Conservation (phyloP, 2,329 filamentous ascomycete genomes). For the Apiospora pterosperma region DNA sequence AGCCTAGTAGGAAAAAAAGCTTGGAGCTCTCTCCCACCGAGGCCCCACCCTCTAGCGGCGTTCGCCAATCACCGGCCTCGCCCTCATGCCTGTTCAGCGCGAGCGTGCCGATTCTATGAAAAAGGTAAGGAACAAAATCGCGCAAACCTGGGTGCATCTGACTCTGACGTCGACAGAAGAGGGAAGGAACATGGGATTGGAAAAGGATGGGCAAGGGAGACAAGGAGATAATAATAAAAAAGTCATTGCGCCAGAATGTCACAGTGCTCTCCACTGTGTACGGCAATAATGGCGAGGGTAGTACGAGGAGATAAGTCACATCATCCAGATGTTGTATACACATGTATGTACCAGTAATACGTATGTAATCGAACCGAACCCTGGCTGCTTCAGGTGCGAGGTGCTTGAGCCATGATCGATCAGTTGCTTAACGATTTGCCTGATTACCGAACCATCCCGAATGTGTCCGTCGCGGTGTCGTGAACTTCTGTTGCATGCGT, state of each 20-base stretch:
- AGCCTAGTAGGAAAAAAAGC: slow-evolving; percentile 2
- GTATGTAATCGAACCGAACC: not conserved
- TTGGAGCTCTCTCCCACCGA: slow-evolving; percentile 6
- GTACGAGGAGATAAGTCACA: not conserved
- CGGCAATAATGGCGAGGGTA: not conserved
- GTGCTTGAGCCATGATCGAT: not conserved
- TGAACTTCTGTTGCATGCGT: not conserved
- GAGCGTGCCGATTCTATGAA: not conserved
- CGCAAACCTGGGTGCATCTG: slow-evolving; percentile 4
- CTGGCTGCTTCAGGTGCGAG: not conserved
- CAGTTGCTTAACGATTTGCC: not conserved
- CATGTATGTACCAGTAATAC: not conserved
- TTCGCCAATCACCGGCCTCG: slow-evolving; percentile 4
- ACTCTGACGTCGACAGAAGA: slow-evolving; percentile 6
- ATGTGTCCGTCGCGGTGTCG: not conserved
- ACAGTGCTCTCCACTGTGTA: not conserved
- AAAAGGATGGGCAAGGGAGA: not conserved
- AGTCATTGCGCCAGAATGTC: not conserved
- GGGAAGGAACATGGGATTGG: not conserved
- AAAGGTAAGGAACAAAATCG: slow-evolving; percentile 5
- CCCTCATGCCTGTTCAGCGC: slow-evolving; percentile 3
- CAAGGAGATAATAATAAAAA: not conserved
- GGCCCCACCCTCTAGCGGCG: not conserved
- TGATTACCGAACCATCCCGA: not conserved
- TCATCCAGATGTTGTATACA: not conserved